Conservation (phyloP, 2,329 filamentous ascomycete species). For the Fragosphaeria purpurea region DNA sequence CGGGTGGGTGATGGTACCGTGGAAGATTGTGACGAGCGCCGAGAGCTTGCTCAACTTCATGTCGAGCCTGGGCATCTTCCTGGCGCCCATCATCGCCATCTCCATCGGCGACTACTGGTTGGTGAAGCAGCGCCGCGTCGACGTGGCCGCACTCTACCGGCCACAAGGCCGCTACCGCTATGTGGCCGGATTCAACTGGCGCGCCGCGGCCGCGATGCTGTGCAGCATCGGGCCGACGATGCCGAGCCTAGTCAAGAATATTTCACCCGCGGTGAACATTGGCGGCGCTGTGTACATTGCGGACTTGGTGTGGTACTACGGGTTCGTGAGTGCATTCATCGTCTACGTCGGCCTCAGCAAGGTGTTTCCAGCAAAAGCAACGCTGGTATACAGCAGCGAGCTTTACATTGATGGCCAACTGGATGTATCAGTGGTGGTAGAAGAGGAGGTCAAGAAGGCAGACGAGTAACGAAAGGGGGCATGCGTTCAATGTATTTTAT, state of each 20-base stretch:
- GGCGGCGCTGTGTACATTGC: conserved; percentile 7
- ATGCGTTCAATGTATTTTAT: no score
- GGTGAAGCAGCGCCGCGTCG: conserved; percentile 9
- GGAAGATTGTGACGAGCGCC: conserved; percentile 54
- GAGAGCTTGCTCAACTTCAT: conserved; percentile 54
- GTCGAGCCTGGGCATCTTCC: conserved; percentile 47
- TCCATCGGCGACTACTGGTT: conserved; percentile 16
- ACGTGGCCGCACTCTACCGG: conserved; percentile 20
- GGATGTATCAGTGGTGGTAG: neutral
- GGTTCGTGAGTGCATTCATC: conserved; percentile 1
- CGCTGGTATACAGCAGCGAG: neutral
- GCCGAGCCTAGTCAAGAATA: conserved; percentile 9
- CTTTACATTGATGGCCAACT: neutral
- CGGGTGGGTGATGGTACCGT: conserved; percentile 36
- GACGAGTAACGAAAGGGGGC: no score
- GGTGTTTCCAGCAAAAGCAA: conserved; percentile 1
- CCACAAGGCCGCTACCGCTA: conserved; percentile 34
- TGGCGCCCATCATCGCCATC: conserved; percentile 46
- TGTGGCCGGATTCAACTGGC: conserved; percentile 14
- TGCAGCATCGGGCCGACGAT: conserved; percentile 13
- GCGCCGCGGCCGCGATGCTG: conserved; percentile 11
- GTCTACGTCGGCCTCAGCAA: conserved; percentile 5
- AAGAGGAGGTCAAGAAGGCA: neutral
- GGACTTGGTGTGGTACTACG: conserved; percentile 8
- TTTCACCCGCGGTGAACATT: conserved; percentile 6